Conservation (phyloP, 176 grass and related monocot genomes). For the Chloris gayana region DNA sequence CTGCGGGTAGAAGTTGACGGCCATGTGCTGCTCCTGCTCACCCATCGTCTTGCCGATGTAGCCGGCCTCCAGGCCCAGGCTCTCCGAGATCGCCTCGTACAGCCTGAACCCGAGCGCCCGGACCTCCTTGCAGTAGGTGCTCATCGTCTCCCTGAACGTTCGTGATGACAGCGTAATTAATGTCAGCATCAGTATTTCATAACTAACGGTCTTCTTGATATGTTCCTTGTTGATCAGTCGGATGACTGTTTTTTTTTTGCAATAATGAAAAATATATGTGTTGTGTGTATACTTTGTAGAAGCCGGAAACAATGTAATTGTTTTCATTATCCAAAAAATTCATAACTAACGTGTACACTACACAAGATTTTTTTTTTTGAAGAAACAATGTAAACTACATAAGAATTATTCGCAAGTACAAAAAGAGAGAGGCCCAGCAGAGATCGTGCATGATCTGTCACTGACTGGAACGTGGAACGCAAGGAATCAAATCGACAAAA, state of each 20-base stretch:
- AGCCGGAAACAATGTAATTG: too few species aligned
- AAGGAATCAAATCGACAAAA: not conserved
- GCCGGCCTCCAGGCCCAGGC: constrained; percentile 62
- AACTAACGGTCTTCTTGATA: too few species aligned
- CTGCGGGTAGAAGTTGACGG: constrained; percentile 81
- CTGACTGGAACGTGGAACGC: not conserved
- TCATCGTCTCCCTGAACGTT: constrained; percentile 54
- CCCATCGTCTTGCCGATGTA: constrained; percentile 62
- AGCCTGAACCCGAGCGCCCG: constrained; percentile 66
- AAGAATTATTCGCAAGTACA: not conserved
- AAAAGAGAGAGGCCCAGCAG: too few species aligned
- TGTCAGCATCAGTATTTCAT: not conserved
- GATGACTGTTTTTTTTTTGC: too few species aligned
- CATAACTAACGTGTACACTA: too few species aligned
- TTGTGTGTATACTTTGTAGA: too few species aligned
- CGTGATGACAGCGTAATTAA: not conserved
- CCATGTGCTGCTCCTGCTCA: constrained; percentile 91
- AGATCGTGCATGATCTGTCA: not conserved
- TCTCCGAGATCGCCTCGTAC: constrained; percentile 58
- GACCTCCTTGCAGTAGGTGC: constrained; percentile 65
- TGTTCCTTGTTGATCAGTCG: too few species aligned
- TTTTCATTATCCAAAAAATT: too few species aligned
- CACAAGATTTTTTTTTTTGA: too few species aligned
- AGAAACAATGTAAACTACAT: too few species aligned
- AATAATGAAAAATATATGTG: too few species aligned